These are phyloP conservation scores for Bacidia rubella DNA, from an alignment of 495 filamentous ascomycete species.

Conservation along the genomic window DNA sequence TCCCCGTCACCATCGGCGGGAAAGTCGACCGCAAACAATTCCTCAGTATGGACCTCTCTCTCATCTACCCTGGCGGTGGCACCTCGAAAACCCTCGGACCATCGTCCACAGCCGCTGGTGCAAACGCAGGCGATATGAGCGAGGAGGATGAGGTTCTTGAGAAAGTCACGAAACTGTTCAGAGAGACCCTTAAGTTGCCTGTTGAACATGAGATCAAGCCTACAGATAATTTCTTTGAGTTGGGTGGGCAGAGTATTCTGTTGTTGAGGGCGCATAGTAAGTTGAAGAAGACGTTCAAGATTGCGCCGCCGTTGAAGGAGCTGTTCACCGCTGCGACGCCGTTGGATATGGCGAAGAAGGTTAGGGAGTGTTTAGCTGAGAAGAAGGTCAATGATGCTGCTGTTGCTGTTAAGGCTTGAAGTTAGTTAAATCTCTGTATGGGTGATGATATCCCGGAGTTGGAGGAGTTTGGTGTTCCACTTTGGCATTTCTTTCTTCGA, in stretches of 20 bases:
- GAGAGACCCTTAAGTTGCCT: slow-evolving; percentile 15
- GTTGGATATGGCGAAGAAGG: slow-evolving; percentile 5
- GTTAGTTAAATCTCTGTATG: too few species aligned
- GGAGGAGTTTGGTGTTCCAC: too few species aligned
- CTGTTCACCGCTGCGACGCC: slow-evolving; percentile 18
- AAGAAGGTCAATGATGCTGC: not conserved
- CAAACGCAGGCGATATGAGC: not conserved
- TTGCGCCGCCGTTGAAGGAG: slow-evolving; percentile 14
- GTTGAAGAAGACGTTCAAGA: slow-evolving; percentile 17
- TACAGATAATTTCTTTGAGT: slow-evolving; percentile 22
- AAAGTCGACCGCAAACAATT: slow-evolving; percentile 21
- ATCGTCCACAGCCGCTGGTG: not conserved
- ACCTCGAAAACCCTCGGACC: not conserved
- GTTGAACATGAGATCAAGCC: slow-evolving; percentile 10
- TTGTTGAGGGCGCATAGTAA: slow-evolving; percentile 19
- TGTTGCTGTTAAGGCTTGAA: too few species aligned
- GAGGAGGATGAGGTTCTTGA: slow-evolving; percentile 6
- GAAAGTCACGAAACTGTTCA: slow-evolving; percentile 13
- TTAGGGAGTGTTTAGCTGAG: slow-evolving; percentile 5
- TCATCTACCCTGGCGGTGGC: slow-evolving; percentile 14
- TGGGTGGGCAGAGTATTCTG: slow-evolving; percentile 21
- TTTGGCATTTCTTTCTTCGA: too few species aligned
- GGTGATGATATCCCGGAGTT: too few species aligned
- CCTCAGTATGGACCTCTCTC: slow-evolving; percentile 10
- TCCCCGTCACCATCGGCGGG: slow-evolving; percentile 20